Base-by-base conservation (phyloP, 2,329 filamentous ascomycete species). In the Diaporthe humulicola region DNA sequence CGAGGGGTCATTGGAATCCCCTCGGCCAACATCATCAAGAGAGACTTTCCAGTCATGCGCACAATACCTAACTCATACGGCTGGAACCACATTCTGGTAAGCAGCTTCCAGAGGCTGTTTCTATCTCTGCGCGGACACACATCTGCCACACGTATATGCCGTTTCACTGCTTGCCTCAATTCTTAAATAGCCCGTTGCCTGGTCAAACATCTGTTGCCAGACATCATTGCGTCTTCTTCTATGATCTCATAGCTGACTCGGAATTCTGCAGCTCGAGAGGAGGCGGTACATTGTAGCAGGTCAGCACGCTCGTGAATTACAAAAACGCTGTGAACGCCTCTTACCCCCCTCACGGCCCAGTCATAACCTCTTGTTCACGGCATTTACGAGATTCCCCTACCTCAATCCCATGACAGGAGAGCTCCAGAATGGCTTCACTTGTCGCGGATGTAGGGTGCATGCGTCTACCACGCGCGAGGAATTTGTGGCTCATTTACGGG, bases 211-310 rank as follows among this genome's bases (percentile, higher is more conserved):
- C 15, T 9, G 28, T 30, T 28, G 33, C 12, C 64, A n/a, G 22
- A 22, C 48, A 69, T 2, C 14, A 14, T 7, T n/a, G 10, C 14
- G 1, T 15, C 7, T 19, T 19, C 5, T 10, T 52, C 30, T 5
- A 1, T 52, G 2, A 38, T 52, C 8, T 38, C 4, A 52, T 25
- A 12, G 33, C 48, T 69, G 17, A 54, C 48, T 28, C n/a, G 4
- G 15, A 4, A 19, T 1, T 3, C 14, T 30, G 48, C n/a, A 54
- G 45, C 30, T 69, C 48, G 19, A 28, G 22, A 69, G 64, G 33
- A 50, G 33, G 48, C 64, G 45, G 19, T 69, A 69, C 33, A 40
- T 69, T 30, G 64, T 69, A 28, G 64, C 64, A 38, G 64, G 48
- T 6, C 30, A 69, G 48, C 64, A 69, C 33, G 64, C 64, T 25